Evolutionary conservation across 2,329 filamentous ascomycete species (phyloP).

Genomic region (Venturia effusa): DNA sequence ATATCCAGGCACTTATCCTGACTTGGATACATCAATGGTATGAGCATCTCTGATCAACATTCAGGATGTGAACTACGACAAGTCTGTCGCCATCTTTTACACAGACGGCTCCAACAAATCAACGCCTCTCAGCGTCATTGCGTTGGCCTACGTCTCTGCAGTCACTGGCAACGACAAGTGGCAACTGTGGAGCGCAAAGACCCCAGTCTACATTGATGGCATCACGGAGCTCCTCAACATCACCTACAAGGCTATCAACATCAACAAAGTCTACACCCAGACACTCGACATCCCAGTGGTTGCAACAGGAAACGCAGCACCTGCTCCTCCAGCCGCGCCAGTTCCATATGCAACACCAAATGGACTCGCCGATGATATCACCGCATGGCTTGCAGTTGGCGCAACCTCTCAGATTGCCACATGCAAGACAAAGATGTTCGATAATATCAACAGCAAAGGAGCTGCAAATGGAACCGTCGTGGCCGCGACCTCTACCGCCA

Average conservation of each 20-base stretch:
- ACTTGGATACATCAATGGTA: neutral
- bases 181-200: neutral
- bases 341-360: conserved; percentile 5
- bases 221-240: neutral
- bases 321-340: neutral
- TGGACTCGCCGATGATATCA: conserved; percentile 22
- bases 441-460: conserved; percentile 22
- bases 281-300: neutral
- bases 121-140: neutral
- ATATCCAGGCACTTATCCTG: neutral
- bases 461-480: conserved; percentile 21
- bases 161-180: neutral
- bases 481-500: conserved; percentile 20
- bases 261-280: conserved; percentile 1
- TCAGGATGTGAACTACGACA: neutral
- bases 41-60: neutral
- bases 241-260: neutral
- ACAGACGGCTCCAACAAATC: neutral
- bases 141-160: neutral
- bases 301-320: neutral
- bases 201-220: neutral
- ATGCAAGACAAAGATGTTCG: conserved; percentile 20
- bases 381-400: conserved; percentile 17
- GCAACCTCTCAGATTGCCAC: conserved; percentile 17
- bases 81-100: neutral